Percentiles rank a stretch among this genome's conserved stretches.
Conservation (phyloP, 495 filamentous ascomycete genomes). For the Tetracladium setigerum region DNA sequence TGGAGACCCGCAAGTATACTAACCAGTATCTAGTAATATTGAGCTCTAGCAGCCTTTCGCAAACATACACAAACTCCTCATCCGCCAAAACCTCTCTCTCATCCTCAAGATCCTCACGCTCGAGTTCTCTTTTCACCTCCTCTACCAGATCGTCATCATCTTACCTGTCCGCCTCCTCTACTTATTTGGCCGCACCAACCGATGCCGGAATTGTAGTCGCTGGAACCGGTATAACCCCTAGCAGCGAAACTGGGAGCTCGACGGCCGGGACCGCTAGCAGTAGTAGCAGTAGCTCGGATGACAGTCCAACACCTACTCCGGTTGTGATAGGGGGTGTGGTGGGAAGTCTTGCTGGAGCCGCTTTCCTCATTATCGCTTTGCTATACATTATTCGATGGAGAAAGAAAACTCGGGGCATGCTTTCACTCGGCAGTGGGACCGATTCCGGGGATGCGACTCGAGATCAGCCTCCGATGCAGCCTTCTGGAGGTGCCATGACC, state of each 20-base stretch:
- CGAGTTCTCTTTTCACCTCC: conserved; percentile 9
- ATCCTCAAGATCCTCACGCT: conserved; percentile 4
- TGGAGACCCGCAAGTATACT: too few relatives aligned
- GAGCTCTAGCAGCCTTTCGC: conserved; percentile 29
- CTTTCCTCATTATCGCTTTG: conserved; percentile 46
- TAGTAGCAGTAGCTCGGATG: conserved; percentile 20
- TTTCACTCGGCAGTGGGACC: conserved; percentile 23
- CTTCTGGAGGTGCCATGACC: conserved; percentile 28
- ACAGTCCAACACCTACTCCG: conserved; percentile 11
- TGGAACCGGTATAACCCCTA: conserved; percentile 10
- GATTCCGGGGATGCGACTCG: conserved; percentile 24
- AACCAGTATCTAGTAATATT: conserved; percentile 8
- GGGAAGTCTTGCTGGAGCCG: conserved; percentile 56
- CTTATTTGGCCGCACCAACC: conserved; percentile 8
- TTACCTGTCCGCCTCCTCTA: not conserved
- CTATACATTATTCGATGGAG: conserved; percentile 51
- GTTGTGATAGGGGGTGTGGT: conserved; percentile 58
- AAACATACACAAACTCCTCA: conserved; percentile 26
- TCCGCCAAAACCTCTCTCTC: conserved; percentile 2
- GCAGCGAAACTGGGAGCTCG: conserved; percentile 12
- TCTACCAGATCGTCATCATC: not conserved
- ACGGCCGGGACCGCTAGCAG: not conserved
- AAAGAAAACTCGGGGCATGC: conserved; percentile 30
- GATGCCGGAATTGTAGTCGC: conserved; percentile 14
- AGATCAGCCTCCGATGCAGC: conserved; percentile 27